Evolutionary conservation across 768 basidiomycete species (phyloP), one percentile per base, ranked within the genome.

Genomic region (Pulveroboletus sp.): DNA sequence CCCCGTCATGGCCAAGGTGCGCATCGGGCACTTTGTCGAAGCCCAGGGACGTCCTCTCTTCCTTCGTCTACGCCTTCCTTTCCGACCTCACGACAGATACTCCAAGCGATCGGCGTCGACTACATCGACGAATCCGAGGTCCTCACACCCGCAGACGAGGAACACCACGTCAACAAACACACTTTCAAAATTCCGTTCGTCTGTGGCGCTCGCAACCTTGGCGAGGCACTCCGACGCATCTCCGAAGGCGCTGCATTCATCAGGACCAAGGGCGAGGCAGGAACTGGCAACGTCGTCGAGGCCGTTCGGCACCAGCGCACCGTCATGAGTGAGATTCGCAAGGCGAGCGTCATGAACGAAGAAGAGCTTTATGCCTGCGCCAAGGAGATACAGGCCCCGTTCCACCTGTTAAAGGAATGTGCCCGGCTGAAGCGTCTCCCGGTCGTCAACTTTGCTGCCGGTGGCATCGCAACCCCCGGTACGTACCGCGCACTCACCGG

Each of bases 171-270:
- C 73, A 93, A 92, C 75, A 99, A 99, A 71, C 92, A 96, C 73
- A 76, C 78, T 35, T 97, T 86, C 80, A 96, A 96, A 67, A 79
- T 93, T 13, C 93, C 93, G 11, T 95, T 97, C 61, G 96, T 99
- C 3, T 98, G 94, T 59, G 96, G 96, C 49, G 90, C 92, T 50
- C 86, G 90, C 47, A 86, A 95, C 68, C 82, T 99, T 26, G 96
- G 96, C 46, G 94, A 98, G 70, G 96, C 96, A 4, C 78, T 99
- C 6, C 85, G 96, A 34, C 84, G 96, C 54, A 96, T 99, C 60
- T 90, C 89, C 20, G 96, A 99, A 68, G 96, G 96, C 39, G 95
- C 95, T 2, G 92, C 96, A 1, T 93, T 98, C 79, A 93, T 99
- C 71, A 92, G 96, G 58, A 97, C 95, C 50, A 99, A 98, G 72